These are phyloP conservation scores for rapeseed (Brassica napus) DNA, from an alignment of 345 rosid species.

Conservation along the genomic window DNA sequence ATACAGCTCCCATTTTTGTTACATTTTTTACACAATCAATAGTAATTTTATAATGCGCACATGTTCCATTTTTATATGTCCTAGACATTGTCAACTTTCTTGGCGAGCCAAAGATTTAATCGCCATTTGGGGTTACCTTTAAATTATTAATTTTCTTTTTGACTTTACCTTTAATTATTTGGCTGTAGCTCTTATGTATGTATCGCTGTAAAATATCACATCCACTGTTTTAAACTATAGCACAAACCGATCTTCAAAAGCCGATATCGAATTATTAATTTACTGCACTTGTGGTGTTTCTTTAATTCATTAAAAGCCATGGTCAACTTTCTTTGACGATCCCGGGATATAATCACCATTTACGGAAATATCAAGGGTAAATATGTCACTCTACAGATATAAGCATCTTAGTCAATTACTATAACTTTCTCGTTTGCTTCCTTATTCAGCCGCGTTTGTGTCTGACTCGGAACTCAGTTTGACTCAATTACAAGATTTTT, in stretches of 20 bases:
- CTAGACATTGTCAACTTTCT: constrained; percentile 19
- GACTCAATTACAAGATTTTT: constrained; percentile 5
- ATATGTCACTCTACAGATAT: neutral
- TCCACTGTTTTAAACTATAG: constrained; percentile 6
- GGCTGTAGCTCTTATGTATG: neutral
- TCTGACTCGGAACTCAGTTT: constrained; percentile 41
- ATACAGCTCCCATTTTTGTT: neutral
- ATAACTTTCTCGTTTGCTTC: constrained; percentile 27
- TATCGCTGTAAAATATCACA: neutral
- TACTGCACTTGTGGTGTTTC: constrained; percentile 14
- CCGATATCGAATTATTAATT: constrained; percentile 14
- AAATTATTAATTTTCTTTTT: neutral
- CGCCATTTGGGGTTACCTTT: constrained; percentile 27
- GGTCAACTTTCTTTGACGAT: constrained; percentile 18
- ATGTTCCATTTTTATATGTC: neutral
- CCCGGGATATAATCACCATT: constrained; percentile 5
- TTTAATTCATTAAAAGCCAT: neutral
- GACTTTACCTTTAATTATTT: neutral
- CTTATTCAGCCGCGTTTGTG: constrained; percentile 26
- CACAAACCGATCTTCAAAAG: constrained; percentile 36
- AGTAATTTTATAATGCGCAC: neutral
- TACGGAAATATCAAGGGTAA: constrained; percentile 1
- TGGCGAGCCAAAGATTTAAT: neutral
- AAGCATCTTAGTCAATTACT: neutral
- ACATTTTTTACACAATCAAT: neutral